A percentile compares a stretch with the other conserved stretches of the same genome.
Conservation (phyloP, 2,329 filamentous ascomycete genomes). For the Aspergillus sp. region DNA sequence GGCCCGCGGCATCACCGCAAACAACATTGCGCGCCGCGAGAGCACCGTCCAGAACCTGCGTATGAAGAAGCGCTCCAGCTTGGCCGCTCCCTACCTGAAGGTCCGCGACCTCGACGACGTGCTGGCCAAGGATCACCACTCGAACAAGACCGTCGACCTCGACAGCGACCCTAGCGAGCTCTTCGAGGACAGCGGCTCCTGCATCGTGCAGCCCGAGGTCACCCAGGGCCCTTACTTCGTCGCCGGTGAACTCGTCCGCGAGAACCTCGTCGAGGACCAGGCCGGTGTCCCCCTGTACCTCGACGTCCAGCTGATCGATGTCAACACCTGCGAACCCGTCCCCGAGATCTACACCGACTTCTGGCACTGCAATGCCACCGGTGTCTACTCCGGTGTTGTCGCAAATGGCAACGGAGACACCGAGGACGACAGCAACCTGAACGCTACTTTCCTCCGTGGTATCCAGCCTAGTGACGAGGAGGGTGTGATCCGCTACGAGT, state of each 20-base stretch:
- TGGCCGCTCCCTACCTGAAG: constrained; percentile 18
- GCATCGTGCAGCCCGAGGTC: constrained; percentile 52
- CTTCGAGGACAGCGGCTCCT: constrained; percentile 35
- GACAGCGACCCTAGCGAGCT: constrained; percentile 22
- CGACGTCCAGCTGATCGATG: constrained; percentile 42
- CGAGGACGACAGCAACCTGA: constrained; percentile 39
- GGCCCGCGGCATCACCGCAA: constrained; percentile 22
- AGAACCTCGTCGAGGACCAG: constrained; percentile 30
- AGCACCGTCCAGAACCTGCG: constrained; percentile 12
- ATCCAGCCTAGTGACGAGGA: constrained; percentile 44
- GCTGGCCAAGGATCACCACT: constrained; percentile 40
- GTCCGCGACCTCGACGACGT: constrained; percentile 36
- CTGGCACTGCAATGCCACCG: constrained; percentile 45
- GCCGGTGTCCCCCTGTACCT: constrained; percentile 39
- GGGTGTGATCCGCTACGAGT: constrained; percentile 45
- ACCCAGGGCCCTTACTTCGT: constrained; percentile 50
- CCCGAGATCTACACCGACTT: constrained; percentile 37
- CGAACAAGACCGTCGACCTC: constrained; percentile 24
- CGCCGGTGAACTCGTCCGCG: constrained; percentile 42
- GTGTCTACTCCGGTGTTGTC: constrained; percentile 41
- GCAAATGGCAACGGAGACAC: constrained; percentile 38
- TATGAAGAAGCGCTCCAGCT: neutral
- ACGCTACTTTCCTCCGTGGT: constrained; percentile 49
- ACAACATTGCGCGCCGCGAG: constrained; percentile 23
- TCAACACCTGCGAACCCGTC: constrained; percentile 44